Evolutionary conservation across 1,284 basidiomycete genomes (phyloP), one percentile per base, ranked within the genome.

Genomic region (Irpex sp.): DNA sequence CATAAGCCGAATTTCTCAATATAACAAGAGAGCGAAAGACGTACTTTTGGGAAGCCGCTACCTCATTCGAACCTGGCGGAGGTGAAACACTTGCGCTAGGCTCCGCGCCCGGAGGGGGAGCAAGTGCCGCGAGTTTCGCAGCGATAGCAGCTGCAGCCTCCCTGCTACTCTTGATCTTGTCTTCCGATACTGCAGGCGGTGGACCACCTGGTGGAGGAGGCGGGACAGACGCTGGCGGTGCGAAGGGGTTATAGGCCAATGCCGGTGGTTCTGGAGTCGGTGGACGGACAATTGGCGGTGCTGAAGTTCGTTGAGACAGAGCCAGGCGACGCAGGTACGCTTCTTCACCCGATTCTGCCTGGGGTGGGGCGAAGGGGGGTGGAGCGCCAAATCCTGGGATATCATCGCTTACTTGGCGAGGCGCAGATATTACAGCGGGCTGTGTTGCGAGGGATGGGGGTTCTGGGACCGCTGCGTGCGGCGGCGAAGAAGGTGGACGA

Each of bases 101-200:
- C 11, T 26, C 51, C 17, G 51, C 11, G 19, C 13, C 11, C 21
- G 17, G 13, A 11, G 75, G 70, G 9, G 79, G 79, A 19, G 79
- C 86, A 15, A 89, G 75, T 3, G 89, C 86, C 47, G 83, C 79
- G 17, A 93, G 76, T 64, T 80, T 86, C 0, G 91, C 89, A 6
- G 93, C 92, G 57, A 96, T 91, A 34, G 89, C 91, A 36, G 89
- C 91, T 0, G 93, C 93, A 9, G 90, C 88, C 65, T 90, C 88
- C 26, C 84, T 85, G 69, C 83, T 89, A 51, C 79, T 79, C 60
- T 81, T 78, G 0, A 85, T 70, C 37, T 76, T 74, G 17, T 87
- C 89, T 65, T 90, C 87, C 9, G 77, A 73, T 17, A 87, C 74
- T 1, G 75, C 61, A 17, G 73, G 57, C 0, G 68, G 65, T 2